phyloP scores from a whole-genome alignment of 352 stramenopile genomes.

The Pythium biforme region DNA sequence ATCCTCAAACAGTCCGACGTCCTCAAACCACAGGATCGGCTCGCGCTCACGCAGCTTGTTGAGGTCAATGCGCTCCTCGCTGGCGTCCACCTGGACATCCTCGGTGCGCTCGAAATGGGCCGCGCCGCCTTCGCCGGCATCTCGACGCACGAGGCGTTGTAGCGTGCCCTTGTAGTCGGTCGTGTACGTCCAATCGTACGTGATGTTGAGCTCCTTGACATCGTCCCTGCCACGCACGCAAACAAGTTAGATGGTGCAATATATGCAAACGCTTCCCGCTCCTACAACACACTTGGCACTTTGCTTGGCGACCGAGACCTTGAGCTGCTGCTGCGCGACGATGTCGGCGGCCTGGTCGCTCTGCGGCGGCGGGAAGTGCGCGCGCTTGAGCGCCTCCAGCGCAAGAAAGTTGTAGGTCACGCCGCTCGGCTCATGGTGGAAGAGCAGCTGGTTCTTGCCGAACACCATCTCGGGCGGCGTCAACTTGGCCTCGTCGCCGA shows the following conservation, averaged over 20 bases:
- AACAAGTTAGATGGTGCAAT: neutral
- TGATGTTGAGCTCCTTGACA: constrained; percentile 81
- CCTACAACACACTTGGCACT: constrained; percentile 61
- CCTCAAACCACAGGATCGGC: constrained; percentile 83
- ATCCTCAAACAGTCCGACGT: constrained; percentile 78
- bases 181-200: constrained; percentile 85
- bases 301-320: constrained; percentile 77
- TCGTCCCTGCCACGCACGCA: constrained; percentile 41
- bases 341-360: constrained; percentile 46
- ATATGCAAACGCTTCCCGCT: too few relatives aligned
- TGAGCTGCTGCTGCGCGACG: constrained; percentile 73
- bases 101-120: constrained; percentile 24
- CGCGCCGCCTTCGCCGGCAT: neutral
- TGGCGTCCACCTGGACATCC: constrained; percentile 40
- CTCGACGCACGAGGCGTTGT: constrained; percentile 38
- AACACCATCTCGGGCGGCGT: constrained; percentile 88
- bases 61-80: constrained; percentile 62
- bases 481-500: constrained; percentile 59
- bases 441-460: constrained; percentile 75
- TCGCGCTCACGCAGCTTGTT: constrained; percentile 82
- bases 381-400: constrained; percentile 70
- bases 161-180: constrained; percentile 82
- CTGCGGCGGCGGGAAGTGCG: constrained; percentile 50
- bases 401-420: constrained; percentile 79
- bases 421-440: constrained; percentile 67